Evolutionary conservation across 1,284 basidiomycete genomes (phyloP), one percentile per base, ranked within the genome.

Genomic region (Fomitopsis betulina): DNA sequence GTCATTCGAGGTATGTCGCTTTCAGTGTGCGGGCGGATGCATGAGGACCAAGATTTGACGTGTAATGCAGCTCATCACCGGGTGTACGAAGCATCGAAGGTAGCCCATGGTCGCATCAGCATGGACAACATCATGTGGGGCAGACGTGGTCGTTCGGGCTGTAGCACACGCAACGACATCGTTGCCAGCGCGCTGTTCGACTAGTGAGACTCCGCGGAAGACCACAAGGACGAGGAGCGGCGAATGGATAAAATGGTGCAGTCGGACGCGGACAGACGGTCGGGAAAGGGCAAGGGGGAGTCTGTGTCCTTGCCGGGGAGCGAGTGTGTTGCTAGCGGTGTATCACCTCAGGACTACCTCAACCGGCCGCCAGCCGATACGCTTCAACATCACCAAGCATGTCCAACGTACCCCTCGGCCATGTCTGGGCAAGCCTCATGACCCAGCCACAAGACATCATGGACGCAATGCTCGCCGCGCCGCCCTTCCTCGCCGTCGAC

Each of bases 401-500:
- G 35, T 35, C 35, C 8, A 35, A 5, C 35, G 12, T 10, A 35
- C 35, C 35, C 4, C 35, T 30, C 27, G 7, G 35, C 3, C 5
- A 12, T 10, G 35, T 12, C 35, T 35, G 4, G 35, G 13, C 35
- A 2, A 35, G 8, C 35, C 35, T 35, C 10, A 35, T 35, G 35
- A 30, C 45, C 25, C 3, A 17, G 12, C 25, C 45, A 6, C 45
- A 7, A 19, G 50, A 42, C 9, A 2, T 57, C 33, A 52, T 61
- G 39, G 17, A 19, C 2, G 42, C 55, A 9, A 52, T 55, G 0
- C 59, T 63, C 9, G 50, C 58, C 17, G 62, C 64, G 1, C 73
- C 74, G 8, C 77, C 78, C 9, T 81, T 80, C 60, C 65, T 77
- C 25, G 17, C 60, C 23, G 65, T 79, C 21, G 72, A 77, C 33